Evolutionary conservation across 176 grass and related monocot genomes (phyloP).

Genomic region (Oryza punctata): DNA sequence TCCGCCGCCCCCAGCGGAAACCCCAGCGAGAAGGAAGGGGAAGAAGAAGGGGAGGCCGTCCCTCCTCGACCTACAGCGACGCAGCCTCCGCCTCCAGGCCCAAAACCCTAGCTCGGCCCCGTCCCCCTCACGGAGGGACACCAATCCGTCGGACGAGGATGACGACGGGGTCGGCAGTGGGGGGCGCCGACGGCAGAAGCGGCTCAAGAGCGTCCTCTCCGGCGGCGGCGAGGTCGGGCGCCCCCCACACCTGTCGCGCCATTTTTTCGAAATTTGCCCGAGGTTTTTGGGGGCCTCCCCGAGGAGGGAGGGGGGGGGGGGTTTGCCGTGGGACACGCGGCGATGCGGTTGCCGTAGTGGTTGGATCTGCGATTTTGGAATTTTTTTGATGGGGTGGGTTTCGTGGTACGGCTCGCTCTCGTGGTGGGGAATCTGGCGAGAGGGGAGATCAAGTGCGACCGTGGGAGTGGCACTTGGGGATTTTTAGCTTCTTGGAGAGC

Average conservation of each 20-base stretch:
- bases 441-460: slow-evolving; percentile 41
- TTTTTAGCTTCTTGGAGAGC: slow-evolving; percentile 41
- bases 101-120: slow-evolving; percentile 45
- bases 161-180: slow-evolving; percentile 40
- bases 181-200: slow-evolving; percentile 47
- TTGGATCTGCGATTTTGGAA: slow-evolving; percentile 50
- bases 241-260: slow-evolving; percentile 13
- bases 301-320: neutral
- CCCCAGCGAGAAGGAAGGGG: slow-evolving; percentile 34
- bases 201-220: slow-evolving; percentile 62
- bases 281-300: slow-evolving; percentile 20
- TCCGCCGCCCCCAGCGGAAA: neutral
- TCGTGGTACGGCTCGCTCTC: slow-evolving; percentile 31
- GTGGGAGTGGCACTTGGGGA: slow-evolving; percentile 38
- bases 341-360: slow-evolving; percentile 41
- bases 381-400: slow-evolving; percentile 35
- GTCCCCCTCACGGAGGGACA: slow-evolving; percentile 20
- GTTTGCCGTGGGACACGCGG: slow-evolving; percentile 50
- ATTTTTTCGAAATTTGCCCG: slow-evolving; percentile 23
- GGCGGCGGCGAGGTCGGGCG: slow-evolving; percentile 41
- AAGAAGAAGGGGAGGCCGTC: slow-evolving; percentile 75
- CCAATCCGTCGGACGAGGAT: slow-evolving; percentile 40
- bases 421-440: slow-evolving; percentile 43
- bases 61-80: slow-evolving; percentile 68
- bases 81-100: slow-evolving; percentile 61